phyloP scores from a whole-genome alignment of 306 rosid genomes.

The Inga laurina region DNA sequence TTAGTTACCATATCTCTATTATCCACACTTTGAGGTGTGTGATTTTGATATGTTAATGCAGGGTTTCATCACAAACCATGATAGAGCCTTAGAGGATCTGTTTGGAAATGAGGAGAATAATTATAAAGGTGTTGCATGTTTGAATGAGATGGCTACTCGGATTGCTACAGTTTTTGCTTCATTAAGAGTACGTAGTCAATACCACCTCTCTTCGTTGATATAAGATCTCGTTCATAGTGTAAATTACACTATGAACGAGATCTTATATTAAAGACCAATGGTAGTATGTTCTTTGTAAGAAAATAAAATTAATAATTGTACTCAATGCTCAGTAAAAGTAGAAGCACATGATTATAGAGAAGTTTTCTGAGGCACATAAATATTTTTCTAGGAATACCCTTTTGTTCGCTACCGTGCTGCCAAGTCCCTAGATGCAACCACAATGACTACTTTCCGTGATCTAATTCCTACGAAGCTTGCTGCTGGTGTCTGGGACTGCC shows the following conservation, averaged over 20 bases:
- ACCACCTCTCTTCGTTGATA: too few species aligned
- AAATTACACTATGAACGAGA: too few species aligned
- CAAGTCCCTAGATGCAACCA: slow-evolving; percentile 88
- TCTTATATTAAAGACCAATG: too few species aligned
- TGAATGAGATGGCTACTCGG: slow-evolving; percentile 82
- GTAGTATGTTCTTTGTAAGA: slow-evolving; percentile 2
- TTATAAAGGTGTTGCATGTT: slow-evolving; percentile 59
- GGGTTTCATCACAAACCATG: slow-evolving; percentile 89
- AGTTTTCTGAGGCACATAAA: slow-evolving; percentile 30
- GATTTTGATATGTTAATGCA: slow-evolving; percentile 33
- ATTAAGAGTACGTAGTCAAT: slow-evolving; percentile 63
- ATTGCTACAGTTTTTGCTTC: slow-evolving; percentile 96
- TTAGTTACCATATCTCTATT: background rate
- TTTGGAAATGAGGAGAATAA: slow-evolving; percentile 83
- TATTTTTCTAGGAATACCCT: slow-evolving; percentile 75
- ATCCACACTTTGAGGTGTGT: background rate
- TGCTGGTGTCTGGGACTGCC: slow-evolving; percentile 90
- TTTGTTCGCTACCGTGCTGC: slow-evolving; percentile 88
- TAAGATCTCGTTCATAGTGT: too few species aligned
- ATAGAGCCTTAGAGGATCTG: slow-evolving; percentile 87
- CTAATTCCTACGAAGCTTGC: slow-evolving; percentile 94
- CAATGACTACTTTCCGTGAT: slow-evolving; percentile 89
- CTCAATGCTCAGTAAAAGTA: slow-evolving; percentile 21
- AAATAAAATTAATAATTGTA: background rate
- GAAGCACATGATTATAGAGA: slow-evolving; percentile 22